Evolutionary conservation across 2,329 filamentous ascomycete species (phyloP).

Genomic region (Lomentospora prolificans): DNA sequence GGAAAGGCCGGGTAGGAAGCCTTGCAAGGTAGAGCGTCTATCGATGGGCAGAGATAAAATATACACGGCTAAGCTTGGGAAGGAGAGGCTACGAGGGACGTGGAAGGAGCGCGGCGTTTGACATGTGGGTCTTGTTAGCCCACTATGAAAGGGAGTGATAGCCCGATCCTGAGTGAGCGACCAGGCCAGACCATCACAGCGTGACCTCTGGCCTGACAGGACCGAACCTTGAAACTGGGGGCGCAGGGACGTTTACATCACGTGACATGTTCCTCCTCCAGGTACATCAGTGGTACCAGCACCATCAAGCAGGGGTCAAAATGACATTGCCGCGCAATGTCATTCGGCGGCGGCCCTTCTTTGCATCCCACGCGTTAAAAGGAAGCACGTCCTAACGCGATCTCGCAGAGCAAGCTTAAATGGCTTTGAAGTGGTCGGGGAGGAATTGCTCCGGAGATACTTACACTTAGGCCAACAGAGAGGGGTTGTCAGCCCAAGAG

Average conservation of each 20-base stretch:
- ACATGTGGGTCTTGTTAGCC: constrained; percentile 1
- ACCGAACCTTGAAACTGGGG: too few relatives aligned
- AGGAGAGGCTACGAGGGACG: background rate
- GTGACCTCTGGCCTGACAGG: background rate
- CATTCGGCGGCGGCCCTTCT: background rate
- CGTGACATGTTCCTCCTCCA: background rate
- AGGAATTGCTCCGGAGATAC: background rate
- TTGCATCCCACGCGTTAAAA: background rate
- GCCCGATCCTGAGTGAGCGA: background rate
- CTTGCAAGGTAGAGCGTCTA: background rate
- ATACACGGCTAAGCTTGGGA: background rate
- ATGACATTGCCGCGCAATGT: background rate
- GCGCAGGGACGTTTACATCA: too few relatives aligned
- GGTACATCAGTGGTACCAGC: background rate
- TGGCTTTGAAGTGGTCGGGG: background rate
- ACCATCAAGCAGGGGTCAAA: background rate
- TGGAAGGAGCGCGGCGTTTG: background rate
- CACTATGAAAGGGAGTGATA: background rate
- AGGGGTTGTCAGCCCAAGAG: background rate
- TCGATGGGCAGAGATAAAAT: background rate
- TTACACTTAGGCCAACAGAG: too few relatives aligned
- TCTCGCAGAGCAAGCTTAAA: background rate
- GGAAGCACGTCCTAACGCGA: background rate
- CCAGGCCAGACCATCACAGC: too few relatives aligned
- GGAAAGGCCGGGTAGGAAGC: background rate